phyloP scores from a whole-genome alignment of 176 grass and related monocot species.

The Raddia guianensis region DNA sequence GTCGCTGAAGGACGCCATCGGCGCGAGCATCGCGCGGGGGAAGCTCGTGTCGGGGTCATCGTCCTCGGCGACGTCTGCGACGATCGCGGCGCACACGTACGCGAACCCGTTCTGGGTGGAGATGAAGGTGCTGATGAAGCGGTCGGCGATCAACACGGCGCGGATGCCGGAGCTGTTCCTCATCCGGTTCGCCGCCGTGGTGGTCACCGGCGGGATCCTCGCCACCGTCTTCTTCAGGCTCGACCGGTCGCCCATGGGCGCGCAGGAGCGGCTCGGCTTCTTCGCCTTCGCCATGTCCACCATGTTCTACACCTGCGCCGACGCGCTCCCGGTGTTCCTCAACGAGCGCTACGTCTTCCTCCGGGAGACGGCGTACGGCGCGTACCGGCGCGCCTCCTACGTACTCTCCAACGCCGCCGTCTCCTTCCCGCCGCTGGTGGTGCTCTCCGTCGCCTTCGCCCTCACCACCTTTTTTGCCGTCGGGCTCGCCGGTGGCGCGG shows the following conservation, averaged over 20 bases:
- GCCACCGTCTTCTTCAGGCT: slow-evolving; percentile 85
- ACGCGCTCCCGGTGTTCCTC: slow-evolving; percentile 94
- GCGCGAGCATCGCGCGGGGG: slow-evolving; percentile 77
- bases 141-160: slow-evolving; percentile 69
- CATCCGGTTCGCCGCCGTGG: slow-evolving; percentile 65
- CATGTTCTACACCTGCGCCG: slow-evolving; percentile 95
- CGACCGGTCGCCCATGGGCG: slow-evolving; percentile 80
- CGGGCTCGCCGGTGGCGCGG: slow-evolving; percentile 64
- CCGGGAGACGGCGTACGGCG: slow-evolving; percentile 91
- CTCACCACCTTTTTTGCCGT: slow-evolving; percentile 87
- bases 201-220: slow-evolving; percentile 73
- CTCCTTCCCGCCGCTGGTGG: slow-evolving; percentile 76
- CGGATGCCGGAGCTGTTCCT: slow-evolving; percentile 85
- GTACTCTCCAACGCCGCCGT: slow-evolving; percentile 91
- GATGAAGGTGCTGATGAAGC: slow-evolving; percentile 69
- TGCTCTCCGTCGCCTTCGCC: slow-evolving; percentile 83
- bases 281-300: slow-evolving; percentile 98
- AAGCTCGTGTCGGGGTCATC: slow-evolving; percentile 63
- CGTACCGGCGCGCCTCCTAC: slow-evolving; percentile 88
- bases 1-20: slow-evolving; percentile 79
- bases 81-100: slow-evolving; percentile 38
- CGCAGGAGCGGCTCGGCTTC: slow-evolving; percentile 88
- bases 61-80: too few species aligned
- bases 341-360: slow-evolving; percentile 88
- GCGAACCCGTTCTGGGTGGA: slow-evolving; percentile 95